Conservation (phyloP, 495 filamentous ascomycete species). For the Xylaria castorea region DNA sequence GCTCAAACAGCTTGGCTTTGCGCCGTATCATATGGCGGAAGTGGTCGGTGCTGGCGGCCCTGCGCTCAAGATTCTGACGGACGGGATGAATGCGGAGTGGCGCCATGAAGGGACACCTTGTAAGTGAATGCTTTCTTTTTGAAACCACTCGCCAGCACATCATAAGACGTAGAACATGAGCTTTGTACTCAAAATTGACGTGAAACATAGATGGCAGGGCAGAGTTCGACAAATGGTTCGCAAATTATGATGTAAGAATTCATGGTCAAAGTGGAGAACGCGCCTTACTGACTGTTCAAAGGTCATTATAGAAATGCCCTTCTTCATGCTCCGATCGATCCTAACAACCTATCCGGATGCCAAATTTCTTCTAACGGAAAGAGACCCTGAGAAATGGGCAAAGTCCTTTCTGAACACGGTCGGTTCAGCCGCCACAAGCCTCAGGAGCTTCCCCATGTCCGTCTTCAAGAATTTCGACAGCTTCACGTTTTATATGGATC, state of each 20-base stretch:
- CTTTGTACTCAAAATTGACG: background rate
- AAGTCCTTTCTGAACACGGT: slow-evolving; percentile 35
- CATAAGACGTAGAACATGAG: too few relatives aligned
- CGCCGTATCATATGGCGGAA: slow-evolving; percentile 42
- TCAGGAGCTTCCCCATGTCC: slow-evolving; percentile 31
- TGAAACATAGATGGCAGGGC: slow-evolving; percentile 33
- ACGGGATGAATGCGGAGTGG: slow-evolving; percentile 34
- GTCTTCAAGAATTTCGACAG: slow-evolving; percentile 35
- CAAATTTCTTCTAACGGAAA: slow-evolving; percentile 44
- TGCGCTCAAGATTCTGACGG: slow-evolving; percentile 30
- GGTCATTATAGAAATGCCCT: slow-evolving; percentile 42
- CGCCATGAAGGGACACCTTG: slow-evolving; percentile 38
- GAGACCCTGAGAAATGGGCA: slow-evolving; percentile 44
- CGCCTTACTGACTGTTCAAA: slow-evolving; percentile 1
- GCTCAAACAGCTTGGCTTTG: slow-evolving; percentile 37
- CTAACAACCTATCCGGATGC: slow-evolving; percentile 43
- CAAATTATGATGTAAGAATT: slow-evolving; percentile 40
- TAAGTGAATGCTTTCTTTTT: slow-evolving; percentile 22
- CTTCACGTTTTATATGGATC: slow-evolving; percentile 24
- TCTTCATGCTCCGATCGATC: slow-evolving; percentile 37
- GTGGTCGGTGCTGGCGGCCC: slow-evolving; percentile 19
- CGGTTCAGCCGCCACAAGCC: slow-evolving; percentile 11
- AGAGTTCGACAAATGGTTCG: slow-evolving; percentile 44
- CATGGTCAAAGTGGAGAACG: background rate
- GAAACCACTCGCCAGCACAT: background rate